Evolutionary conservation across 805 yeast species (phyloP).

Genomic region (Wickerhamomyces chambardii): DNA sequence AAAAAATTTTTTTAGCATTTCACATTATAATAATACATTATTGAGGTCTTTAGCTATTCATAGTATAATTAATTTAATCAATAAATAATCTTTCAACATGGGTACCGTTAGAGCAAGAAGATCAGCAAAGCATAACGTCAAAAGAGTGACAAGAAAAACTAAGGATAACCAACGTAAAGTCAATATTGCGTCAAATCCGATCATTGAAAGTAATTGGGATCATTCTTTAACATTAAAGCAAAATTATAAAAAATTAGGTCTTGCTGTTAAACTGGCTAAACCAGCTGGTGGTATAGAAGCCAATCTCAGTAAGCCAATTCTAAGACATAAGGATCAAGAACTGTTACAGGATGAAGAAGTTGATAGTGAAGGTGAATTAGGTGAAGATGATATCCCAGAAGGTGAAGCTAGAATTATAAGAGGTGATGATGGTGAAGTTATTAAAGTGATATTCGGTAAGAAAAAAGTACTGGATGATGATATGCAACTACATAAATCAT

Average conservation of each 20-base stretch:
- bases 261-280: conserved; percentile 54
- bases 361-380: conserved; percentile 16
- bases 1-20: too few species aligned
- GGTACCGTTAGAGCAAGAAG: conserved; percentile 79
- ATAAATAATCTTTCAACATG: conserved; percentile 23
- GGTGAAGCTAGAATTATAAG: conserved; percentile 75
- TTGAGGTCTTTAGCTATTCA: too few species aligned
- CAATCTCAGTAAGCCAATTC: conserved; percentile 29
- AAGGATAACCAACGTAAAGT: conserved; percentile 66
- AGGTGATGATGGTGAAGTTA: conserved; percentile 59
- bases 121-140: conserved; percentile 64
- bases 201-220: conserved; percentile 91
- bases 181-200: conserved; percentile 62
- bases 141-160: conserved; percentile 57
- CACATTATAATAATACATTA: too few species aligned
- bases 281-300: conserved; percentile 81
- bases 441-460: conserved; percentile 63
- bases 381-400: conserved; percentile 51
- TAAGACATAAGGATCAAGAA: conserved; percentile 20
- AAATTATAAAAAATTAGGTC: conserved; percentile 78
- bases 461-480: conserved; percentile 30
- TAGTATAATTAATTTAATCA: too few species aligned
- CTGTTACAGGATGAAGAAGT: conserved; percentile 10
- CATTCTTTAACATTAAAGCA: conserved; percentile 70
- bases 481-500: conserved; percentile 20